Percentiles rank a stretch among this genome's conserved stretches.
Conservation (phyloP, 2,329 filamentous ascomycete species). For the Trichophyton rubrum region DNA sequence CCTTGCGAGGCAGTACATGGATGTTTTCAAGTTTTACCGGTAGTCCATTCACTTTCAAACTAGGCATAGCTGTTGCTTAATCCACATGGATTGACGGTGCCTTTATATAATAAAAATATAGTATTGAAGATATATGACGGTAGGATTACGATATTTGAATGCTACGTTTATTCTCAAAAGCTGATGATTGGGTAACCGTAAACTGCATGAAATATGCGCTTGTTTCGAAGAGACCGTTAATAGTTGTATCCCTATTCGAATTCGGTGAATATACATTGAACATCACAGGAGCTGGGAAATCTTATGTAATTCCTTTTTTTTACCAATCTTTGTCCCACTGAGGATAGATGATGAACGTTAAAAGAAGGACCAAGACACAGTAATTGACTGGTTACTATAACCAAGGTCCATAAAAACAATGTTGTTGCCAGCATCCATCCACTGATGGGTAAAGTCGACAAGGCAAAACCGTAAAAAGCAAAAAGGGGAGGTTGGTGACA, state of each 20-base stretch:
- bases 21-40: constrained; percentile 33
- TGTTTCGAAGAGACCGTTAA: not conserved
- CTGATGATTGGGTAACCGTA: not conserved
- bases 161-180: not conserved
- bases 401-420: not conserved
- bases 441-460: not conserved
- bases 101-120: not conserved
- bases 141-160: not conserved
- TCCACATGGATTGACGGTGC: not conserved
- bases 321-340: not conserved
- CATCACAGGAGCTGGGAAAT: not conserved
- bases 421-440: not conserved
- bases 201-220: not conserved
- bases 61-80: not conserved
- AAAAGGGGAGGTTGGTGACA: not conserved
- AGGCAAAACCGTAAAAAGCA: not conserved
- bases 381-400: not conserved
- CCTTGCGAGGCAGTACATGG: constrained; percentile 35
- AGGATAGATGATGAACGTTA: not conserved
- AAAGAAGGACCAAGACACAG: not conserved
- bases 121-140: not conserved
- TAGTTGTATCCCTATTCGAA: not conserved
- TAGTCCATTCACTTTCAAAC: constrained; percentile 12
- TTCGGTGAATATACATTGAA: not conserved
- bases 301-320: not conserved